phyloP scores from a whole-genome alignment of 73 alveolate species.

The Paramecium biaurelia region DNA sequence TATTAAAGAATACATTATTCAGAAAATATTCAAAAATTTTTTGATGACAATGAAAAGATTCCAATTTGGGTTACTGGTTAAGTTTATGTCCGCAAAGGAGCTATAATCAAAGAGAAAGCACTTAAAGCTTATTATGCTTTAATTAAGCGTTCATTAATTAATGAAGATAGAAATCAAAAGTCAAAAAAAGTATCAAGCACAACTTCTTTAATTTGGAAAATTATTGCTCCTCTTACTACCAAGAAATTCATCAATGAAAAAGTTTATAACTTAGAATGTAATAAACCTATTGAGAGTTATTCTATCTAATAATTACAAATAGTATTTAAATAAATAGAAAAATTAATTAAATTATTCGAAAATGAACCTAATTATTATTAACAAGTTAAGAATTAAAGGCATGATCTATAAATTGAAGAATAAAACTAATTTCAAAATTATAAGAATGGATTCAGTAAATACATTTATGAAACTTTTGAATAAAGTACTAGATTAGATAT shows the following conservation, averaged over 20 bases:
- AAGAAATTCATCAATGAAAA: conserved; percentile 1
- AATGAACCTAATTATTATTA: neutral
- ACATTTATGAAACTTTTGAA: neutral
- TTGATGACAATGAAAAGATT: neutral
- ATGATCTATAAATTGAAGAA: neutral
- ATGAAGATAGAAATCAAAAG: neutral
- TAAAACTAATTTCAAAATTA: neutral
- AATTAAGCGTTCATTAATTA: neutral
- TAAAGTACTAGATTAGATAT: neutral
- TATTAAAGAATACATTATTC: conserved; percentile 9
- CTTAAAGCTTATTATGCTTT: neutral
- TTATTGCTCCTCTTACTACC: neutral
- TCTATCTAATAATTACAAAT: neutral
- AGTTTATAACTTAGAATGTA: neutral
- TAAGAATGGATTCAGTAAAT: conserved; percentile 33
- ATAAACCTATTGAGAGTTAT: neutral
- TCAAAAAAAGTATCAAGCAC: neutral
- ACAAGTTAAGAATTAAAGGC: neutral
- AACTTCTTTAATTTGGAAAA: neutral
- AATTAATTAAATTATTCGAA: neutral
- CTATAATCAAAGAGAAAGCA: neutral
- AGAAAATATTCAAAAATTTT: neutral
- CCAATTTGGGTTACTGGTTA: conserved; percentile 21
- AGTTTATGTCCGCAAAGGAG: neutral
- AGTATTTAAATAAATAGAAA: neutral